Base-by-base conservation (phyloP, 2,329 filamentous ascomycete genomes). In the Colletotrichum cuscutae region DNA sequence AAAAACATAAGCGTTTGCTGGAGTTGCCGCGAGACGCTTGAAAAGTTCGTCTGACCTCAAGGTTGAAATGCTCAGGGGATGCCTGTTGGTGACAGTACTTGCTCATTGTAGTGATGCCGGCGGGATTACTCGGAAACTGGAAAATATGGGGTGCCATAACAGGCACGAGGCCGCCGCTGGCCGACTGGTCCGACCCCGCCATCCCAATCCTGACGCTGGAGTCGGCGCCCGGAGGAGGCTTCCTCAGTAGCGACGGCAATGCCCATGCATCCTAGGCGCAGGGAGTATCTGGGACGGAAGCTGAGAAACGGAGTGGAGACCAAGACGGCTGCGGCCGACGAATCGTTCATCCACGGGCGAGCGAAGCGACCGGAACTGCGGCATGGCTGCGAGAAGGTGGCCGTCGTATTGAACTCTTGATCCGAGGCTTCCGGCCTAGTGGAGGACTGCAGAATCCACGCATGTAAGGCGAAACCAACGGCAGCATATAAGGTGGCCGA, bases 191-290 rank as follows among this genome's bases (percentile, higher is more conserved):
- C 22, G 62, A 63, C 69, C 65, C 65, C 69, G 53, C 70, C 60
- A 58, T 35, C 28, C 56, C 49, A 35, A 49, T 30, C 58, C 26
- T 68, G 65, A 52, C 57, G 65, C 56, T 49, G 56, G 57, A 67
- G 56, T 56, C 63, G 67, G 63, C 58, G 35, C 35, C 64, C 28
- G n/a, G 42, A 46, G 42, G n/a, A 4, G 42, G 42, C 42, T 46
- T 46, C 35, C 46, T 68, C n/a, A 9, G 49, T 59, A 54, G 62
- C 2, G 54, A 28, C n/a, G 30, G 65, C 56, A 26, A 42, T 30
- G 63, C 53, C 69, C 63, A 65, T 65, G 65, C 65, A 69, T 72
- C 15, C 52, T n/a, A 59, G 26, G 28, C 57, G 58, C 11, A 46
- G 3, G 9, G 19, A 3, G 19, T 22, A 28, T 32, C 15, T 13